phyloP scores from a whole-genome alignment of 805 yeast genomes.

The Komagataella pseudopastoris region DNA sequence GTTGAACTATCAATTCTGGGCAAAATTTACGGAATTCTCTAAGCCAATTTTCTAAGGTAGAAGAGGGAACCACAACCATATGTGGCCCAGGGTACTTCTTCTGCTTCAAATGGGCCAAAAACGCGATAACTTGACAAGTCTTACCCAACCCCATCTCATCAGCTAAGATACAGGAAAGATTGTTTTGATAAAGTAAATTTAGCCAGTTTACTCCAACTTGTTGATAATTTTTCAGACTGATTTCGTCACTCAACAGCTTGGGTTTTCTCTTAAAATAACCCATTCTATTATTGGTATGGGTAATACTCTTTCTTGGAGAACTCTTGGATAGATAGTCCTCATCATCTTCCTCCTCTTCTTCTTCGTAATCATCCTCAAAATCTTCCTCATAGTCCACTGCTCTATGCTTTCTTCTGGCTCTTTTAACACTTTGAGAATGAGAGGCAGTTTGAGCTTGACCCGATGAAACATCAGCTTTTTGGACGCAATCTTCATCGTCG shows the following conservation, averaged over 20 bases:
- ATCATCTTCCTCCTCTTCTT: constrained; percentile 8
- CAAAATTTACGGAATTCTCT: constrained; percentile 87
- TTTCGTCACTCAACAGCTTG: constrained; percentile 40
- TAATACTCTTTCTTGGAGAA: neutral
- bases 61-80: constrained; percentile 88
- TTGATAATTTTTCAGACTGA: constrained; percentile 76
- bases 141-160: constrained; percentile 99
- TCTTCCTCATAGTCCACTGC: constrained; percentile 6
- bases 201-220: constrained; percentile 98
- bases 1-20: constrained; percentile 71
- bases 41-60: constrained; percentile 95
- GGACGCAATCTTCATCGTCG: neutral
- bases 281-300: constrained; percentile 5
- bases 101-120: constrained; percentile 74
- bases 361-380: constrained; percentile 17
- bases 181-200: constrained; percentile 58
- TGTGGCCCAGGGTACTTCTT: constrained; percentile 59
- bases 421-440: neutral
- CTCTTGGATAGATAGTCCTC: constrained; percentile 8
- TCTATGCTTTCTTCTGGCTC: neutral
- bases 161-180: constrained; percentile 84
- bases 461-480: neutral
- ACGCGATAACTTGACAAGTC: constrained; percentile 91
- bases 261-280: constrained; percentile 65
- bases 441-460: neutral